A percentile compares a stretch with the other conserved stretches of the same genome.
Conservation (phyloP, 176 grass and related monocot genomes). For the Musa acuminata region DNA sequence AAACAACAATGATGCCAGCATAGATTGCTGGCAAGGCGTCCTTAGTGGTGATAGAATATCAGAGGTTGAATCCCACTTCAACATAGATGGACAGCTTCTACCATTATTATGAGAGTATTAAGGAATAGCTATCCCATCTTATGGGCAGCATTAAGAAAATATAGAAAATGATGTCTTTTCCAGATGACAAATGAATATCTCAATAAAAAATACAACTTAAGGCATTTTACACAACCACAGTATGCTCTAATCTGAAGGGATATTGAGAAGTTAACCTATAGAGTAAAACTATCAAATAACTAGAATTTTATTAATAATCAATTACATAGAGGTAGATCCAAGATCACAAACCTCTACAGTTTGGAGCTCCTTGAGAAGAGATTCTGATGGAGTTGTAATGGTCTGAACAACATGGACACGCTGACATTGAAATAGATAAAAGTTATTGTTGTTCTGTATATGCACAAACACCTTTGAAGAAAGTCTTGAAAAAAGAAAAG, state of each 20-base stretch:
- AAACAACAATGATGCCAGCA: no score
- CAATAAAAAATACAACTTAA: not conserved
- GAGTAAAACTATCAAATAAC: not conserved
- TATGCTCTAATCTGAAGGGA: not conserved
- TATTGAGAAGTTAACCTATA: not conserved
- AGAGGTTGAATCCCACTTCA: no score
- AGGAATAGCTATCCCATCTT: not conserved
- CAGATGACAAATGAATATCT: no score
- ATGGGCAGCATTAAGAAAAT: not conserved
- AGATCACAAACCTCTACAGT: conserved; percentile 74
- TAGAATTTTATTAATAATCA: conserved; percentile 2
- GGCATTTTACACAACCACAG: not conserved
- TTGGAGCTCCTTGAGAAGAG: conserved; percentile 97
- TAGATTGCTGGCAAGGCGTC: no score
- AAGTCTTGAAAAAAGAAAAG: conserved; percentile 1
- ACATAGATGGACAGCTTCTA: not conserved
- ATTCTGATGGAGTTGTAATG: conserved; percentile 88
- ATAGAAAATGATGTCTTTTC: not conserved
- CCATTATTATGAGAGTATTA: not conserved
- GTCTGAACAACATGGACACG: conserved; percentile 76
- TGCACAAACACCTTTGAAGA: not conserved
- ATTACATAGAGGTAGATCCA: conserved; percentile 15
- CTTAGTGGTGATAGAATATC: no score
- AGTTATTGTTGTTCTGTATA: conserved; percentile 21
- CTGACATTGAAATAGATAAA: conserved; percentile 31